A percentile compares a stretch with the other conserved stretches of the same genome.
Evolutionary conservation across 2,329 filamentous ascomycete genomes (phyloP).

Genomic region (Sclerotinia minor): DNA sequence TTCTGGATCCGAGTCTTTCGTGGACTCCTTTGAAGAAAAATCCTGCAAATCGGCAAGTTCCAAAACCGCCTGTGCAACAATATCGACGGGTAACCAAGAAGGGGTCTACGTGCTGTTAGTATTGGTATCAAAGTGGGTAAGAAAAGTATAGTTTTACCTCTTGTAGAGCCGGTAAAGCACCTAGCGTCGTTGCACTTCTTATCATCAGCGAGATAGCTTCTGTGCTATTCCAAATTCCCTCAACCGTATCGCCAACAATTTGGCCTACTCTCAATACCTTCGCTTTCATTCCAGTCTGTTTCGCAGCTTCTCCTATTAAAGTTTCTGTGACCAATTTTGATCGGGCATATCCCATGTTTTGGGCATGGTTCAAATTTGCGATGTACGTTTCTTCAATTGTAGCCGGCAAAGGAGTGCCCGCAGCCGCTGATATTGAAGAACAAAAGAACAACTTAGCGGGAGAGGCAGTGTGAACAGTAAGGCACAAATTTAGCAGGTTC

Average conservation of each 20-base stretch:
- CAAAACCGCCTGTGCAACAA: constrained; percentile 46
- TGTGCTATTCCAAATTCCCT: constrained; percentile 53
- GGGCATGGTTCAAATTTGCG: constrained; percentile 41
- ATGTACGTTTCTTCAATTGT: constrained; percentile 43
- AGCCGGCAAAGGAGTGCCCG: constrained; percentile 37
- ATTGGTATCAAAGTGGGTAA: neutral
- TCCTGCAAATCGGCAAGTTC: constrained; percentile 42
- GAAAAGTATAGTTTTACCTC: constrained; percentile 38
- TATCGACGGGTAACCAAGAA: constrained; percentile 51
- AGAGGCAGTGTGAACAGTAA: constrained; percentile 37
- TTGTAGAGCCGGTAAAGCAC: constrained; percentile 48
- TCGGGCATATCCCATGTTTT: constrained; percentile 53
- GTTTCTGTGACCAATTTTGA: constrained; percentile 53
- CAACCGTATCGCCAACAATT: constrained; percentile 49
- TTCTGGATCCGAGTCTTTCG: constrained; percentile 27
- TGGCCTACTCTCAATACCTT: constrained; percentile 52
- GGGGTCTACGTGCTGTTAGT: constrained; percentile 35
- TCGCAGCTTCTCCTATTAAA: constrained; percentile 44
- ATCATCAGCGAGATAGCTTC: constrained; percentile 57
- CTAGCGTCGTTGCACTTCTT: constrained; percentile 47
- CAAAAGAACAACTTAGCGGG: constrained; percentile 43
- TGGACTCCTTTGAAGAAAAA: neutral
- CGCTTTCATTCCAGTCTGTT: constrained; percentile 40
- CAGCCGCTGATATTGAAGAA: constrained; percentile 44
- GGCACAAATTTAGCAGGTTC: constrained; percentile 47